Evolutionary conservation across 345 rosid species (phyloP), one percentile per base, ranked within the genome.

Genomic region (Reutealis trisperma): DNA sequence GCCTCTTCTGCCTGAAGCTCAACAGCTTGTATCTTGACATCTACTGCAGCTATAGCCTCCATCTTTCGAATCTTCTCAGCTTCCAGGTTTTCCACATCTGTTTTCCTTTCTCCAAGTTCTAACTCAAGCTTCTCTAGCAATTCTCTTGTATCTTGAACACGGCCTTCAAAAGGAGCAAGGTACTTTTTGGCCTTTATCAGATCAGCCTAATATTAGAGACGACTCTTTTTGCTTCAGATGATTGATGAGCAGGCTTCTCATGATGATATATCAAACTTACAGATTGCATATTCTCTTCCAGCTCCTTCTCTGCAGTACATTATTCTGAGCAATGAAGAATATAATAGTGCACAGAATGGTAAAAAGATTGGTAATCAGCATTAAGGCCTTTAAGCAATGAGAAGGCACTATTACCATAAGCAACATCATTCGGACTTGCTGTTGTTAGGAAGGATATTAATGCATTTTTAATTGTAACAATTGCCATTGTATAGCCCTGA

Each of bases 131-230:
- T 44, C 5, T 67, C 55, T 7, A 11, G 9, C 71, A 44, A 67
- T 18, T 64, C 47, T 64, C 44, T 64, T 64, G 68, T 34, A 44
- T 44, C 22, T 44, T 10, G 54, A 67, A 44, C 19, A 10, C 30
- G 32, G 9, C 32, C 71, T 67, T 67, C 25, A 12, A n/a, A 55
- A 67, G 68, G 71, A n/a, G 71, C 70, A 24, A 66, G n/a, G 49
- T 41, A n/a, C 52, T 11, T 66, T 42, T 19, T n/a, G 5, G 67
- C 70, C 47, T 66, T 42, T 8, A 9, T 5, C 51, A 66, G 27
- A 66, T 42, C 30, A 66, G 18, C 44, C 47, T 66, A 34, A 63
- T 32, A 34, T 63, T n/a, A 30, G 41, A 30, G 32, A 30, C 27
- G 42, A 25, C 27, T 2, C 8, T 41, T 66, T 5, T 25, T 42